These are phyloP conservation scores for Epichloe gansuensis DNA, from an alignment of 2,329 filamentous ascomycete genomes.

Conservation along the genomic window DNA sequence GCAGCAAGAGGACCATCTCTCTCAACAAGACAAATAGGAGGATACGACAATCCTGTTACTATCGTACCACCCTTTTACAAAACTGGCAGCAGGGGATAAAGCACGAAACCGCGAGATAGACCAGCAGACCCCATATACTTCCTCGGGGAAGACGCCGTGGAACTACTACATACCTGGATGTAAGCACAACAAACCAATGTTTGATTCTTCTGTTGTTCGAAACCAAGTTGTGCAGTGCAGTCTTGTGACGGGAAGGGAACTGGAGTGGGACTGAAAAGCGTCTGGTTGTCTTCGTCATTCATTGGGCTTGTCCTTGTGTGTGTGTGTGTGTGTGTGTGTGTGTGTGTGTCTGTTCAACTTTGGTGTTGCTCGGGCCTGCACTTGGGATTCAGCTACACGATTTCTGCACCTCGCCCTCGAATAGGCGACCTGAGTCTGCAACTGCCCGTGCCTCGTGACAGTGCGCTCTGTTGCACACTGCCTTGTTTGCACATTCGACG, in stretches of 20 bases:
- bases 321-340: background rate
- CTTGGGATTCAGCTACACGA: background rate
- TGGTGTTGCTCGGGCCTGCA: background rate
- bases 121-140: background rate
- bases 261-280: background rate
- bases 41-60: background rate
- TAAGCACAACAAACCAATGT: background rate
- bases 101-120: background rate
- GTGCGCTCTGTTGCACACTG: slow-evolving; percentile 5
- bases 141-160: background rate
- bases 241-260: background rate
- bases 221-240: background rate
- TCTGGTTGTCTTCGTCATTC: background rate
- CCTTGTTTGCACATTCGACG: slow-evolving; percentile 1
- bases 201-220: background rate
- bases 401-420: slow-evolving; percentile 6
- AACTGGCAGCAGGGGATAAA: background rate
- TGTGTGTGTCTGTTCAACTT: background rate
- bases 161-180: background rate
- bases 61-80: background rate
- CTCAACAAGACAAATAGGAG: background rate
- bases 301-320: background rate
- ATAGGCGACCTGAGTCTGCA: slow-evolving; percentile 15
- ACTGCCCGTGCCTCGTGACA: slow-evolving; percentile 16
- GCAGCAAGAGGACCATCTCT: background rate